These are phyloP conservation scores for Brassica napus DNA, from an alignment of 345 rosid species.

Conservation along the genomic window Da-Ae NC_063446.1:7185001-7185500, in stretches of 20 bases:
- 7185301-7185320: slow-evolving; percentile 96
- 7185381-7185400: neutral
- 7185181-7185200: slow-evolving; percentile 83
- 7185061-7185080: neutral
- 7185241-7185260: neutral
- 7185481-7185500: slow-evolving; percentile 98
- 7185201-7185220: slow-evolving; percentile 65
- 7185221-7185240: neutral
- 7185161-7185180: slow-evolving; percentile 96
- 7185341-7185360: slow-evolving; percentile 99
- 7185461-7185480: slow-evolving; percentile 97
- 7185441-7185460: slow-evolving; percentile 59
- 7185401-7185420: neutral
- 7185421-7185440: neutral
- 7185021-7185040: slow-evolving; percentile 70
- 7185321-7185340: slow-evolving; percentile 99
- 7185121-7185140: slow-evolving; percentile 96
- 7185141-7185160: slow-evolving; percentile 99
- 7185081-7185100: neutral
- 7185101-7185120: slow-evolving; percentile 69
- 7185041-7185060: neutral
- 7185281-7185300: slow-evolving; percentile 1
- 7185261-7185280: slow-evolving; percentile 4
- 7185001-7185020: slow-evolving; percentile 83
- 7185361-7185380: slow-evolving; percentile 87